Percentiles rank a stretch among this genome's conserved stretches.
Evolutionary conservation across 495 filamentous ascomycete genomes (phyloP).

Genomic region (Viridothelium virens): DNA sequence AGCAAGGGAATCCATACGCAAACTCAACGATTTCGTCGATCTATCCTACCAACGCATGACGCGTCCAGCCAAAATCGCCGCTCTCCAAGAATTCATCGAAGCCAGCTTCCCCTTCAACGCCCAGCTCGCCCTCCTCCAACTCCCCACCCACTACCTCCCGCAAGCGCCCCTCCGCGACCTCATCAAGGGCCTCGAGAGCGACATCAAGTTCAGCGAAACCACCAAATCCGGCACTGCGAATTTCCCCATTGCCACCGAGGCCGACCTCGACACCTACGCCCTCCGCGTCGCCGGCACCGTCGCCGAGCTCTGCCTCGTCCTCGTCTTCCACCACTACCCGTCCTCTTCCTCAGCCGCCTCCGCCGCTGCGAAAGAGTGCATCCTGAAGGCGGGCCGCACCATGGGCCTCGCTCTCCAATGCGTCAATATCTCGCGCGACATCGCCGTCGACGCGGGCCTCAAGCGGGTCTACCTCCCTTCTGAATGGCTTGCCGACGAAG

Average conservation of each 20-base stretch:
- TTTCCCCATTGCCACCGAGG: conserved; percentile 50
- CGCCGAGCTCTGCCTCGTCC: conserved; percentile 53
- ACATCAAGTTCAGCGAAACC: conserved; percentile 44
- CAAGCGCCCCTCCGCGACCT: conserved; percentile 49
- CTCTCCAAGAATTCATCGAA: conserved; percentile 32
- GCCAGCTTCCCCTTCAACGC: conserved; percentile 42
- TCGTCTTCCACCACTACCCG: conserved; percentile 50
- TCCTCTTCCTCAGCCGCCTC: conserved; percentile 19
- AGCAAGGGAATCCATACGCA: conserved; percentile 44
- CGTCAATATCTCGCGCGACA: conserved; percentile 64
- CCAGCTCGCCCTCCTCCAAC: conserved; percentile 42
- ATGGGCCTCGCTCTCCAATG: conserved; percentile 66
- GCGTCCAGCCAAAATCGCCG: conserved; percentile 21
- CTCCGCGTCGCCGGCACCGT: conserved; percentile 59
- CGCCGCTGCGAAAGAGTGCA: conserved; percentile 16
- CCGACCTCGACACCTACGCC: conserved; percentile 51
- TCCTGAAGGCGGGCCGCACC: conserved; percentile 42
- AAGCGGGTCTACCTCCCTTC: conserved; percentile 56
- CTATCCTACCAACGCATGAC: conserved; percentile 28
- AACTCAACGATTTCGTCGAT: conserved; percentile 46
- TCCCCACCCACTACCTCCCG: conserved; percentile 49
- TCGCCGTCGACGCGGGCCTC: conserved; percentile 52
- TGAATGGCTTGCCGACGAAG: conserved; percentile 50
- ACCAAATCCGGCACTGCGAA: conserved; percentile 4
- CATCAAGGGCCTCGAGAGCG: conserved; percentile 54